Evolutionary conservation across 495 filamentous ascomycete genomes (phyloP).

Genomic region (Penicillium cinerascens): DNA sequence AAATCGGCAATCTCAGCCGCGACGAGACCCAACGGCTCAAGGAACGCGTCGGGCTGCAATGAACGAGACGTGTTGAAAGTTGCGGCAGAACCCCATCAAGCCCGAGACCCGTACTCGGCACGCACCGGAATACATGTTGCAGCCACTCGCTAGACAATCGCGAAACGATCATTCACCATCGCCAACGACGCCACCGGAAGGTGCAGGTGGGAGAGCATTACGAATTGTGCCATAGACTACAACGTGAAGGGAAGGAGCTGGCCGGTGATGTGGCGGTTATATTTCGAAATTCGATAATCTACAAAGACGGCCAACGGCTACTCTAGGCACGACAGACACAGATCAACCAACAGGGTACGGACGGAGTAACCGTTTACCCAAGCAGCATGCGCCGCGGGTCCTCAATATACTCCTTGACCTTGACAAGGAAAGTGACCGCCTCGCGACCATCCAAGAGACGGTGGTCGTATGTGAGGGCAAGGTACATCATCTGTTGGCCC

Average conservation of each 20-base stretch:
- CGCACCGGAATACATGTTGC: not conserved
- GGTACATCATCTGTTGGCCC: slow-evolving; percentile 82
- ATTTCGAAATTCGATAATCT: slow-evolving; percentile 34
- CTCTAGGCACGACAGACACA: slow-evolving; percentile 16
- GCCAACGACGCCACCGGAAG: too few species aligned
- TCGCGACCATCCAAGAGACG: slow-evolving; percentile 92
- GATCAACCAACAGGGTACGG: slow-evolving; percentile 6
- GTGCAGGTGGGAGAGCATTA: too few species aligned
- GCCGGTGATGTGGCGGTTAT: slow-evolving; percentile 16
- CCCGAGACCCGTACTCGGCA: not conserved
- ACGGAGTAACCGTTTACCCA: slow-evolving; percentile 31
- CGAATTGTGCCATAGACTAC: not conserved
- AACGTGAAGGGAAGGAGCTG: not conserved
- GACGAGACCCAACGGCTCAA: slow-evolving; percentile 36
- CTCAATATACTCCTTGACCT: slow-evolving; percentile 98
- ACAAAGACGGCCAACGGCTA: slow-evolving; percentile 24
- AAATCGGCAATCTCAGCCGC: slow-evolving; percentile 30
- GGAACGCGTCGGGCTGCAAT: slow-evolving; percentile 25
- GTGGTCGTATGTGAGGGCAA: slow-evolving; percentile 96
- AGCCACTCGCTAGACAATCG: not conserved
- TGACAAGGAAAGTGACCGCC: slow-evolving; percentile 94
- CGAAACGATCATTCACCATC: too few species aligned
- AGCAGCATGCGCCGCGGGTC: slow-evolving; percentile 92
- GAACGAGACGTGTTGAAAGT: not conserved
- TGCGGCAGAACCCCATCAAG: not conserved